Conservation (phyloP, 2,329 filamentous ascomycete genomes). For the Colletotrichum shisoi region DNA sequence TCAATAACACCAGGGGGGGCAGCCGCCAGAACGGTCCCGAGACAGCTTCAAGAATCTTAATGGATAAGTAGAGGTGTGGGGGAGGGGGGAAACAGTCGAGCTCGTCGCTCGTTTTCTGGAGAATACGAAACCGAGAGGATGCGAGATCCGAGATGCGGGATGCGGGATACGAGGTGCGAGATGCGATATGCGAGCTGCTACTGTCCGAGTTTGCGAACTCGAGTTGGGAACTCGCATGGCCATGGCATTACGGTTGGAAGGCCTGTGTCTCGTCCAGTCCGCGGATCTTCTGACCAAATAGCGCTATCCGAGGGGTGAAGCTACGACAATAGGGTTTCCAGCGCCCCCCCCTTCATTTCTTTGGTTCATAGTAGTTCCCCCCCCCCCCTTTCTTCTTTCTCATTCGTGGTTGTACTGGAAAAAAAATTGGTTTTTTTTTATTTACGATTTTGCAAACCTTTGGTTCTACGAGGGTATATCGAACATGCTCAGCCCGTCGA, state of each 20-base stretch:
- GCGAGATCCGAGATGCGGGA: constrained; percentile 7
- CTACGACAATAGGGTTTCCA: constrained; percentile 6
- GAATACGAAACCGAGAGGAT: constrained; percentile 21
- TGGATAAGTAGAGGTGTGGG: no score
- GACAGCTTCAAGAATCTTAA: no score
- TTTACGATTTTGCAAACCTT: not conserved
- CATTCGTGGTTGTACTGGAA: not conserved
- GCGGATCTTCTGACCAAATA: not conserved
- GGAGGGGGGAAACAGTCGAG: not conserved
- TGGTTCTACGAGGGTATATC: constrained; percentile 6
- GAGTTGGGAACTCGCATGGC: not conserved
- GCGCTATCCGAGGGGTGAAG: not conserved
- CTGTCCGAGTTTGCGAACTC: not conserved
- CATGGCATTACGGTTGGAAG: not conserved
- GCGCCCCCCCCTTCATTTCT: no score
- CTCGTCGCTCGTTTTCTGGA: constrained; percentile 11
- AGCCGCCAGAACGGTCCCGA: no score
- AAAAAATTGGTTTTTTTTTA: not conserved
- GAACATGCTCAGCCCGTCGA: constrained; percentile 26
- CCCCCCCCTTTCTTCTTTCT: not conserved
- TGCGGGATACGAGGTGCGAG: constrained; percentile 2
- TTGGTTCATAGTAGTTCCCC: no score
- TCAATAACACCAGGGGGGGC: not conserved
- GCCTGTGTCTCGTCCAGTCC: not conserved
- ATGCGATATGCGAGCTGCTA: not conserved